Conservation (phyloP, 108 stramenopile genomes). For the Pseudonitzschia multiseries region DNA sequence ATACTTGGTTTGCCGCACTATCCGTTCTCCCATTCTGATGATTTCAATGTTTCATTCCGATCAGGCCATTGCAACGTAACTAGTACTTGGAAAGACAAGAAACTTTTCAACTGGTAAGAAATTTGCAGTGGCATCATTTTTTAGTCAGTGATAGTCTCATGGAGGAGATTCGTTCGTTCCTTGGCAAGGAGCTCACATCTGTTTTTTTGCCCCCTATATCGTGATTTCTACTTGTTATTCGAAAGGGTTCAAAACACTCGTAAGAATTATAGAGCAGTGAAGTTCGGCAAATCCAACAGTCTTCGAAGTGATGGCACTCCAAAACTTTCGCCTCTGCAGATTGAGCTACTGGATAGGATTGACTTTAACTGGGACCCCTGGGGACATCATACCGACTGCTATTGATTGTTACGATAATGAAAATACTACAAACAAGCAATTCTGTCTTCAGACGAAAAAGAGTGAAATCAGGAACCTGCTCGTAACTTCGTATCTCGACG, state of each 20-base stretch:
- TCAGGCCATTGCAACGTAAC: slow-evolving; percentile 11
- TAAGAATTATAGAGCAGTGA: slow-evolving; percentile 1
- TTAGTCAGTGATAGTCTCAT: too few relatives aligned
- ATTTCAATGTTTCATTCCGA: neutral
- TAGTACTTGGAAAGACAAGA: neutral
- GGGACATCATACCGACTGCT: slow-evolving; percentile 1
- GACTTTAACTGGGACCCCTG: slow-evolving; percentile 10
- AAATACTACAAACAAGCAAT: too few relatives aligned
- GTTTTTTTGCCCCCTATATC: too few relatives aligned
- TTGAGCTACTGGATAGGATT: neutral
- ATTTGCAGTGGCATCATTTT: neutral
- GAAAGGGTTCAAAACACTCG: slow-evolving; percentile 13
- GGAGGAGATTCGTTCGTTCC: neutral
- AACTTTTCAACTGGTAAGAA: slow-evolving; percentile 9
- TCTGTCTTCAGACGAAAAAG: too few relatives aligned
- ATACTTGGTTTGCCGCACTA: too few relatives aligned
- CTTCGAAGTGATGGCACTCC: neutral
- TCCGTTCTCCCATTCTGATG: neutral
- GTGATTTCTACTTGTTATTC: neutral
- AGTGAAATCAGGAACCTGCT: too few relatives aligned
- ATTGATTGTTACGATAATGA: neutral
- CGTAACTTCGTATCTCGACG: too few relatives aligned
- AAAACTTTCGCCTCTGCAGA: neutral
- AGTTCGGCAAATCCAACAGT: neutral
- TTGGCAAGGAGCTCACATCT: too few relatives aligned